Conservation (phyloP, 1,139 yeast genomes). For the Debaryomyces coudertii region DNA sequence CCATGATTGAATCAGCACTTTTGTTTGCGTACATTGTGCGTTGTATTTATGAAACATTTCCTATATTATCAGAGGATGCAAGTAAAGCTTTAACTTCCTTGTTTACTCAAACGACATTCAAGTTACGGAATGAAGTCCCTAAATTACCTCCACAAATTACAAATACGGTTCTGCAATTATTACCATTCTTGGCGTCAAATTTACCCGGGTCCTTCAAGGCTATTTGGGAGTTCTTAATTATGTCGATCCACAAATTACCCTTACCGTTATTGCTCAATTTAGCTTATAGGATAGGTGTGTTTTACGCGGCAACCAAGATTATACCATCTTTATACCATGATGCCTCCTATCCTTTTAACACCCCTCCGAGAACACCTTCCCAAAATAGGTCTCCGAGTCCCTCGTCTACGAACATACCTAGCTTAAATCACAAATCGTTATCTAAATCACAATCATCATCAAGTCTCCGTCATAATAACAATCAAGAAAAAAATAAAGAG, state of each 20-base stretch:
- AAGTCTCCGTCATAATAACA: not conserved
- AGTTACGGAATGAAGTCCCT: slow-evolving; percentile 43
- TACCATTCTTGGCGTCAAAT: slow-evolving; percentile 54
- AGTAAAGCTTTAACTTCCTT: slow-evolving; percentile 40
- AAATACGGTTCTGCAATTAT: slow-evolving; percentile 42
- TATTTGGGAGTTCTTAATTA: slow-evolving; percentile 67
- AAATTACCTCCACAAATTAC: slow-evolving; percentile 45
- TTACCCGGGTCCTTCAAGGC: slow-evolving; percentile 64
- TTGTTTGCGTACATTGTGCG: slow-evolving; percentile 89
- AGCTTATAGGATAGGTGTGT: slow-evolving; percentile 83
- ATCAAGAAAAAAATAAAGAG: not conserved
- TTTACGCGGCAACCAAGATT: slow-evolving; percentile 91
- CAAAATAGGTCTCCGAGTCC: slow-evolving; percentile 22
- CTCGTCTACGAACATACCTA: slow-evolving; percentile 17
- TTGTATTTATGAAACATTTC: slow-evolving; percentile 88
- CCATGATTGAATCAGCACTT: slow-evolving; percentile 85
- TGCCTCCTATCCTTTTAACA: slow-evolving; percentile 34
- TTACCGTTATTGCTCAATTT: slow-evolving; percentile 80
- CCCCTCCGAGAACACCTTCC: slow-evolving; percentile 40
- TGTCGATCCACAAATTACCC: slow-evolving; percentile 75
- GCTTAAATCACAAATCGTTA: not conserved
- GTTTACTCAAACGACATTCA: slow-evolving; percentile 42
- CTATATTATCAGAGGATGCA: slow-evolving; percentile 67
- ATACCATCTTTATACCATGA: slow-evolving; percentile 72
- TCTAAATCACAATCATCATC: slow-evolving; percentile 8